These are phyloP conservation scores for Arctostaphylos glauca DNA, from an alignment of 148 eudicot species.

Conservation along the genomic window DNA sequence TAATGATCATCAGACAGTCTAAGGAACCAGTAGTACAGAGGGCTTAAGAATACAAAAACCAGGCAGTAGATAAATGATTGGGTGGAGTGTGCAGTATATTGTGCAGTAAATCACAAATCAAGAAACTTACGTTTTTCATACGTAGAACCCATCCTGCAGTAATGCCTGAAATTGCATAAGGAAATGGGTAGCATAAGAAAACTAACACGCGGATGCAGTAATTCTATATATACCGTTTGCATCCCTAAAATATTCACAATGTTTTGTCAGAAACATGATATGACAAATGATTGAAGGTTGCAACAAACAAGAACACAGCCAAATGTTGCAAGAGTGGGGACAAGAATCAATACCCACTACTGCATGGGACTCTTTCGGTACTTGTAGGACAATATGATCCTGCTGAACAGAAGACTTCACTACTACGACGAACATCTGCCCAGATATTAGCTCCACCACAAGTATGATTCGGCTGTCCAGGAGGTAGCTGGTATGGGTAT, in stretches of 20 bases:
- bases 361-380: conserved; percentile 48
- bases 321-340: neutral
- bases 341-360: conserved; percentile 56
- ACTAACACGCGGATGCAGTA: neutral
- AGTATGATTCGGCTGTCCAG: conserved; percentile 54
- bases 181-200: neutral
- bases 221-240: neutral
- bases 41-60: neutral
- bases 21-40: neutral
- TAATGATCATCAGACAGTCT: conserved; percentile 5
- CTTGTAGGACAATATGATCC: conserved; percentile 86
- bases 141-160: conserved; percentile 82
- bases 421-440: conserved; percentile 59
- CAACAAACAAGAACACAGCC: neutral
- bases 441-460: conserved; percentile 98
- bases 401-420: conserved; percentile 70
- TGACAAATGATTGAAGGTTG: neutral
- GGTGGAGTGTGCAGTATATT: neutral
- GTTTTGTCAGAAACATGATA: neutral
- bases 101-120: neutral
- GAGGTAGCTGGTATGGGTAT: conserved; percentile 68
- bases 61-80: neutral
- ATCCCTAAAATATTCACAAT: neutral
- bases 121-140: conserved; percentile 58
- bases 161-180: conserved; percentile 54